Evolutionary conservation across 805 yeast species (phyloP).

Genomic region (Starmerella stellata): DNA sequence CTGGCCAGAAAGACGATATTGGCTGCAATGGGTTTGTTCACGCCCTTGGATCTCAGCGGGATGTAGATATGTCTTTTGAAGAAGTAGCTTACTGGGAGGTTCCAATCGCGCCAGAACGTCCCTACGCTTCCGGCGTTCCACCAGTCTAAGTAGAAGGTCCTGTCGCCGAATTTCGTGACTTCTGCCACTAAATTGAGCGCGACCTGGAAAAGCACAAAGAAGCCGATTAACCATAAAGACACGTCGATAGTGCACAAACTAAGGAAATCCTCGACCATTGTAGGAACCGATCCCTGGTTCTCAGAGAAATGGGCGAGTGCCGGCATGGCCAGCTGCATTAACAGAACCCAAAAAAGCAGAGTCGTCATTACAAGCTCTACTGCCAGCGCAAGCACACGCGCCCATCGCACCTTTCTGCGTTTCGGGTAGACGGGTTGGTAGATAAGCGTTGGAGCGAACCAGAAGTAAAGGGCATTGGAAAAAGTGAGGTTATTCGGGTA

Average conservation of each 20-base stretch:
- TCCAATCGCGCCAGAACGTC: constrained; percentile 33
- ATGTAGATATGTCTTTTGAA: constrained; percentile 28
- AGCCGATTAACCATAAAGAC: constrained; percentile 29
- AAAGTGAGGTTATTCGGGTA: constrained; percentile 29
- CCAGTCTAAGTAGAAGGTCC: constrained; percentile 33
- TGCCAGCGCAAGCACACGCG: constrained; percentile 22
- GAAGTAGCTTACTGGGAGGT: constrained; percentile 28
- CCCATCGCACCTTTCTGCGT: constrained; percentile 20
- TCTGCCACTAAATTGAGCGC: constrained; percentile 30
- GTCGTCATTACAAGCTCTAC: constrained; percentile 24
- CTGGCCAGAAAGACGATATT: constrained; percentile 27
- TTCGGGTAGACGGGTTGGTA: constrained; percentile 34
- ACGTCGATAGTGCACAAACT: constrained; percentile 28
- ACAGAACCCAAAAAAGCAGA: constrained; percentile 25
- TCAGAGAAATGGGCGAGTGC: constrained; percentile 24
- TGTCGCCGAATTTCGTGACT: constrained; percentile 29
- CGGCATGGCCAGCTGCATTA: constrained; percentile 29
- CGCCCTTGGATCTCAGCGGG: constrained; percentile 26
- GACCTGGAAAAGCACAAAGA: constrained; percentile 29
- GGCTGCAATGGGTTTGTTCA: constrained; percentile 20
- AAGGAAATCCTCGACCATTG: constrained; percentile 22
- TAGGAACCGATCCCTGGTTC: constrained; percentile 18
- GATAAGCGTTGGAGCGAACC: constrained; percentile 32
- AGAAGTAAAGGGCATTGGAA: constrained; percentile 24
- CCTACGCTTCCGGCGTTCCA: constrained; percentile 35